Percentiles rank a stretch among this genome's conserved stretches.
Conservation (phyloP, 192 early-diverging fungal species). For the Cladochytrium replicatum region DNA sequence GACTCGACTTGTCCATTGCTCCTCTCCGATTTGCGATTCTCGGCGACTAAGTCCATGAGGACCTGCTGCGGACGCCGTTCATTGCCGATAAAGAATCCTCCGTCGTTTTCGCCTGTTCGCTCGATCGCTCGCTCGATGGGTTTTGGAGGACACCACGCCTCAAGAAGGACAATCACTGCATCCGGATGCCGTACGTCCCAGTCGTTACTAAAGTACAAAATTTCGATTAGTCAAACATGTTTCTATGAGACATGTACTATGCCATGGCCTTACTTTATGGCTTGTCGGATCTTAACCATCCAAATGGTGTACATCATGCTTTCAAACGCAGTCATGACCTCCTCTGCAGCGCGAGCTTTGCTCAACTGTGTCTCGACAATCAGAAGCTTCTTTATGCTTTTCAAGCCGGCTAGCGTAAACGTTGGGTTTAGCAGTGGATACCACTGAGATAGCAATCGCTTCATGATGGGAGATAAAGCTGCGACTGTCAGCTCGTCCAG, state of each 20-base stretch:
- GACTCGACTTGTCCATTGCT: too few species aligned
- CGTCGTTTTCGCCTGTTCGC: too few species aligned
- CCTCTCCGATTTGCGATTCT: too few species aligned
- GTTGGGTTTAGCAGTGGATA: slow-evolving; percentile 52
- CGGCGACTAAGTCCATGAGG: too few species aligned
- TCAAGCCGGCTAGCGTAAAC: slow-evolving; percentile 36
- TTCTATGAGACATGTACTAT: slow-evolving; percentile 4
- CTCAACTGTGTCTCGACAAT: slow-evolving; percentile 16
- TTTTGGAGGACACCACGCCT: slow-evolving; percentile 50
- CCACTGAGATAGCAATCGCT: slow-evolving; percentile 46
- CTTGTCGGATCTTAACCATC: slow-evolving; percentile 65
- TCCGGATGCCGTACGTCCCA: slow-evolving; percentile 65
- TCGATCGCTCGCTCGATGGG: too few species aligned
- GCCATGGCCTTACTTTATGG: slow-evolving; percentile 57
- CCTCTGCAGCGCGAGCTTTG: neutral
- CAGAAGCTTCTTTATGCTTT: slow-evolving; percentile 51
- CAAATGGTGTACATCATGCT: slow-evolving; percentile 64
- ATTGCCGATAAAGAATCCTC: too few species aligned
- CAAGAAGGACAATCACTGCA: slow-evolving; percentile 52
- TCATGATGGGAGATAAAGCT: slow-evolving; percentile 40
- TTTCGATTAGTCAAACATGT: too few species aligned
- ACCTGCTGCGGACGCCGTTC: too few species aligned
- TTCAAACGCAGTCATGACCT: slow-evolving; percentile 66
- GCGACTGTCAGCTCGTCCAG: slow-evolving; percentile 62
- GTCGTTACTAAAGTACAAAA: slow-evolving; percentile 40